Conservation (phyloP, 495 filamentous ascomycete species). For the Daldinia loculata region DNA sequence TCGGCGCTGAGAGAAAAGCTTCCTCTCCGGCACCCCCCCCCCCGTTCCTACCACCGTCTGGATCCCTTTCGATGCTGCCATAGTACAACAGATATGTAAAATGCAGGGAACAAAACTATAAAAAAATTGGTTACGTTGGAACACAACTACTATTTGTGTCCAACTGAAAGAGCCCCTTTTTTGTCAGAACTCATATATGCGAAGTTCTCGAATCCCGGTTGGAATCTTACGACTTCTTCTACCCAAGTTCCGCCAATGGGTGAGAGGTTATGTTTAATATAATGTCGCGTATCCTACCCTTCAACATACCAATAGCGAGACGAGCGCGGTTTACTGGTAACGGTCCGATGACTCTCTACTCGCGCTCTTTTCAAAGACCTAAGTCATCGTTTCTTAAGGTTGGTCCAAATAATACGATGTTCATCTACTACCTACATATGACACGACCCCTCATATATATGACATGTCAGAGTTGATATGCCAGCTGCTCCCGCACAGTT, state of each 20-base stretch:
- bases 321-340: background rate
- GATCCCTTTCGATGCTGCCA: background rate
- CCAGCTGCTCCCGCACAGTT: constrained; percentile 7
- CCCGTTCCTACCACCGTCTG: constrained; percentile 4
- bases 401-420: background rate
- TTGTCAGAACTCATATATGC: constrained; percentile 23
- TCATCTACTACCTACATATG: background rate
- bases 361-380: background rate
- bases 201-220: constrained; percentile 6
- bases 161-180: constrained; percentile 9
- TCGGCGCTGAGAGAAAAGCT: constrained; percentile 6
- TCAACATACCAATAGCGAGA: background rate
- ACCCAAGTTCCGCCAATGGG: constrained; percentile 15
- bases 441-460: constrained; percentile 5
- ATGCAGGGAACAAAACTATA: constrained; percentile 4
- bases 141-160: background rate
- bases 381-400: constrained; percentile 7
- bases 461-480: constrained; percentile 21
- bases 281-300: constrained; percentile 9
- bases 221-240: background rate
- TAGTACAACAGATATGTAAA: constrained; percentile 11
- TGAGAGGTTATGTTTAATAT: background rate
- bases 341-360: constrained; percentile 14
- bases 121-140: background rate
- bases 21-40: background rate